These are phyloP conservation scores for Myrmaecium sp. DNA, from an alignment of 2,329 filamentous ascomycete species.

Conservation along the genomic window DNA sequence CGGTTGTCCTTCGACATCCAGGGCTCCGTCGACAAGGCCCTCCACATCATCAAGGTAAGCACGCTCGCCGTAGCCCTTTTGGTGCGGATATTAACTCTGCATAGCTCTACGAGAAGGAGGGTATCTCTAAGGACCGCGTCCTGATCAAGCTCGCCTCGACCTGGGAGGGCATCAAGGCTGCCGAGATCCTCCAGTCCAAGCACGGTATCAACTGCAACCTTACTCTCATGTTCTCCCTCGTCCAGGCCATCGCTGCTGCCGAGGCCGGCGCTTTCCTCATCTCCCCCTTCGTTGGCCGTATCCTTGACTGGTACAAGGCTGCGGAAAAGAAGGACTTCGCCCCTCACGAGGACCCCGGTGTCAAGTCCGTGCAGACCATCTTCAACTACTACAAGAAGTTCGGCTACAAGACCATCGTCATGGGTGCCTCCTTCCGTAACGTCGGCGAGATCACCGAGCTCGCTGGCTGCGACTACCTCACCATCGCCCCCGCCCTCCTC, in stretches of 20 bases:
- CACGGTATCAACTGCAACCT: constrained; percentile 97
- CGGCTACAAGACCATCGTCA: constrained; percentile 98
- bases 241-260: constrained; percentile 88
- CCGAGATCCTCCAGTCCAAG: constrained; percentile 88
- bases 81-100: constrained; percentile 1
- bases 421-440: constrained; percentile 98
- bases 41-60: constrained; percentile 85
- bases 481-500: constrained; percentile 88
- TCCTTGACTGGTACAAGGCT: constrained; percentile 99
- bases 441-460: constrained; percentile 94
- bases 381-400: constrained; percentile 99
- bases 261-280: constrained; percentile 95
- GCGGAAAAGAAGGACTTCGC: constrained; percentile 83
- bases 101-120: constrained; percentile 84
- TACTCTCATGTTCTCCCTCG: constrained; percentile 93
- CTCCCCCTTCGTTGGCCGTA: constrained; percentile 97
- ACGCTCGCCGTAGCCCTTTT: too few relatives aligned
- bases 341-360: constrained; percentile 85
- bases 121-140: constrained; percentile 83
- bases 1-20: constrained; percentile 90
- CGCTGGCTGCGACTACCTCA: constrained; percentile 95
- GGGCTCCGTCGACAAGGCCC: constrained; percentile 83
- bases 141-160: constrained; percentile 99
- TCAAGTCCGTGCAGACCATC: constrained; percentile 82
- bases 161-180: constrained; percentile 99